Evolutionary conservation across 2,329 filamentous ascomycete species (phyloP).

Genomic region (Fusarium begoniae): DNA sequence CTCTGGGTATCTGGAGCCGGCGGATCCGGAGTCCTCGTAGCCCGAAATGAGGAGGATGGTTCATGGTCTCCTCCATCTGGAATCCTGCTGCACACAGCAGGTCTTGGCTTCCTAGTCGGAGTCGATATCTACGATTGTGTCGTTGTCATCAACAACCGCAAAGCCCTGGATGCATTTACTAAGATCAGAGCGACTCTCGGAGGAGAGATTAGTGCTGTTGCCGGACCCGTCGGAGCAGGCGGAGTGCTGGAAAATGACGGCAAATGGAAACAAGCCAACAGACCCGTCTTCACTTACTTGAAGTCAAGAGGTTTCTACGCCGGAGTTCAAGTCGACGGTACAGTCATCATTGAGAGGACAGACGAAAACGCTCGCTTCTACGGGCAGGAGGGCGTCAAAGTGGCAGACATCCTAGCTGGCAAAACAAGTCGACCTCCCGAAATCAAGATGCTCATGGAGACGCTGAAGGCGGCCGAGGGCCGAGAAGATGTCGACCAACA

Average conservation of each 20-base stretch:
- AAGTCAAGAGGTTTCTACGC: conserved; percentile 90
- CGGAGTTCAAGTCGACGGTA: conserved; percentile 86
- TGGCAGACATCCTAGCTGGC: conserved; percentile 57
- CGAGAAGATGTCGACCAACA: conserved; percentile 45
- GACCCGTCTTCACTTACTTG: conserved; percentile 70
- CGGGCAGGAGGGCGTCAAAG: conserved; percentile 64
- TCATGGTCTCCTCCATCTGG: conserved; percentile 83
- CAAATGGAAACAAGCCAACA: conserved; percentile 60
- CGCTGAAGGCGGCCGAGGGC: conserved; percentile 47
- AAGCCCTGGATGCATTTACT: conserved; percentile 80
- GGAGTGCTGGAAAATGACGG: conserved; percentile 72
- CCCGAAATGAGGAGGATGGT: conserved; percentile 66
- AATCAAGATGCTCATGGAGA: conserved; percentile 47
- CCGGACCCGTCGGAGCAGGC: conserved; percentile 73
- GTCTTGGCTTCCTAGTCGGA: conserved; percentile 80
- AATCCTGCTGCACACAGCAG: conserved; percentile 81
- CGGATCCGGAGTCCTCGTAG: conserved; percentile 71
- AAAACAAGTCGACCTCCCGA: conserved; percentile 46
- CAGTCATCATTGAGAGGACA: conserved; percentile 81
- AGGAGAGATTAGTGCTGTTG: conserved; percentile 79
- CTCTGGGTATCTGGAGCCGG: conserved; percentile 74
- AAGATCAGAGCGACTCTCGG: conserved; percentile 78
- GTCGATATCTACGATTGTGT: conserved; percentile 91
- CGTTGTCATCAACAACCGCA: conserved; percentile 80
- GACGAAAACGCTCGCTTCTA: conserved; percentile 91